These are phyloP conservation scores for Chaetomium sp. DNA, from an alignment of 2,329 filamentous ascomycete genomes.

Conservation along the genomic window DNA sequence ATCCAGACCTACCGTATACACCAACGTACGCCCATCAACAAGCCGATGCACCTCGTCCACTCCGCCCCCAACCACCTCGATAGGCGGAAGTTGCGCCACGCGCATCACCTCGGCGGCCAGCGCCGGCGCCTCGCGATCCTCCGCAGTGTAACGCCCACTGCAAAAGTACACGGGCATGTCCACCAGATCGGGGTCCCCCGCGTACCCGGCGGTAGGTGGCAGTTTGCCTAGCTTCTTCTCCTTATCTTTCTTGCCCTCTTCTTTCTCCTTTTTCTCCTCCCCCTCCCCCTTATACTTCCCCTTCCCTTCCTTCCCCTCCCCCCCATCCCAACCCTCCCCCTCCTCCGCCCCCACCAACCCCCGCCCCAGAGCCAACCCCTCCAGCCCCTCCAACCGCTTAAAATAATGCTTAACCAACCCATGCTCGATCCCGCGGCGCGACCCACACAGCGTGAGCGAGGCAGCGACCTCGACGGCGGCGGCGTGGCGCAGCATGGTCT, in stretches of 20 bases:
- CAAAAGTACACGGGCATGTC: constrained; percentile 14
- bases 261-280: not conserved
- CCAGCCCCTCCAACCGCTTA: constrained; percentile 1
- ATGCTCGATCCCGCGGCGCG: constrained; percentile 16
- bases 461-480: constrained; percentile 23
- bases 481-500: constrained; percentile 25
- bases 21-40: constrained; percentile 23
- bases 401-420: constrained; percentile 9
- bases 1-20: constrained; percentile 13
- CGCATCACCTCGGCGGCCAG: not conserved
- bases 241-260: not conserved
- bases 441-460: constrained; percentile 9
- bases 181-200: constrained; percentile 3
- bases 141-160: constrained; percentile 20
- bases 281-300: not conserved
- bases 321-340: not conserved
- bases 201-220: constrained; percentile 17
- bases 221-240: constrained; percentile 6
- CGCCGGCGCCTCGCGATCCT: constrained; percentile 17
- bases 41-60: not conserved
- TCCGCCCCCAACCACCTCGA: not conserved
- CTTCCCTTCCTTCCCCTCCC: too few relatives aligned
- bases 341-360: not conserved
- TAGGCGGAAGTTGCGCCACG: constrained; percentile 7
- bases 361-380: not conserved